Conservation (phyloP, 768 basidiomycete genomes). For the Polyporus arcularius region DNA sequence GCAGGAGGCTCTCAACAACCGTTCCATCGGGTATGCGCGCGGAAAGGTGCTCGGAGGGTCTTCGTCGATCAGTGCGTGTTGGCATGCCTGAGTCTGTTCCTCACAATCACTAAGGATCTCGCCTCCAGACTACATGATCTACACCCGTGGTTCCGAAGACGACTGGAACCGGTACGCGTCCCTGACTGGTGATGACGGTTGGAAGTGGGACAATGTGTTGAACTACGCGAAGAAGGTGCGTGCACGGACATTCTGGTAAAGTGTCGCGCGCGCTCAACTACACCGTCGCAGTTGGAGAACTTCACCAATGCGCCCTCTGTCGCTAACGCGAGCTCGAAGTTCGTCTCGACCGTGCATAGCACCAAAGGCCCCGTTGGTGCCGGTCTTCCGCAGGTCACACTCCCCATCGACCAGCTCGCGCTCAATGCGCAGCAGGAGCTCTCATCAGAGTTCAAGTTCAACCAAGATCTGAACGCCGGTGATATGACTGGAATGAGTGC, state of each 20-base stretch:
- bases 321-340: not conserved
- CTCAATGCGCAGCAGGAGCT: conserved; percentile 6
- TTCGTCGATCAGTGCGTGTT: conserved; percentile 26
- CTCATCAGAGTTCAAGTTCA: conserved; percentile 22
- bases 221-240: conserved; percentile 22
- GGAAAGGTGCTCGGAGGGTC: conserved; percentile 28
- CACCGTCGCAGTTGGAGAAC: not conserved
- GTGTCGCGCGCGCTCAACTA: not conserved
- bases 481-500: conserved; percentile 20
- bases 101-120: no score
- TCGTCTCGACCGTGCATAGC: conserved; percentile 19
- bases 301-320: not conserved
- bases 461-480: conserved; percentile 22
- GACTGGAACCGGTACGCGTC: conserved; percentile 25
- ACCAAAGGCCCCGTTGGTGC: conserved; percentile 11
- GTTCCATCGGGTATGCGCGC: conserved; percentile 22
- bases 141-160: conserved; percentile 26
- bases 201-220: conserved; percentile 23
- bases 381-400: conserved; percentile 7
- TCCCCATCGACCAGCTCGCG: conserved; percentile 4
- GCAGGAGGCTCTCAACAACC: conserved; percentile 21
- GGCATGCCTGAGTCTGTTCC: not conserved
- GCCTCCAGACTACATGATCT: conserved; percentile 24
- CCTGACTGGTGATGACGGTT: conserved; percentile 27
- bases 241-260: not conserved